Conservation (phyloP, 2,329 filamentous ascomycete species). For the Pseudogymnoascus sp. region DNA sequence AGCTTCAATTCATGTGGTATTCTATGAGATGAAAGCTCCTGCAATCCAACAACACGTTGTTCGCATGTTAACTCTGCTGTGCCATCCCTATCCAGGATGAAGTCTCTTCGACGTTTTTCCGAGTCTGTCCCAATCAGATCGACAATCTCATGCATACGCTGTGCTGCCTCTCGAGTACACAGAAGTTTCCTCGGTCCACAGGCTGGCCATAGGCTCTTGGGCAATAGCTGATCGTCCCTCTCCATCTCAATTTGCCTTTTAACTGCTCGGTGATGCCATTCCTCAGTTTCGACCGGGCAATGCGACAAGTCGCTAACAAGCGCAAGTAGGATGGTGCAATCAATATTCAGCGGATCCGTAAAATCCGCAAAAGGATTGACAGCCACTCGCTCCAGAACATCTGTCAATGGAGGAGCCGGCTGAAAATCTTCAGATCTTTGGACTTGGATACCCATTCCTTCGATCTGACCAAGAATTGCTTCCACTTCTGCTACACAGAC, state of each 20-base stretch:
- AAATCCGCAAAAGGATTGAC: conserved; percentile 32
- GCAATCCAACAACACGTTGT: conserved; percentile 29
- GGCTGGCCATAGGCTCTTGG: conserved; percentile 52
- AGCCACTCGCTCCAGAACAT: conserved; percentile 28
- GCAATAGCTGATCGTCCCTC: conserved; percentile 47
- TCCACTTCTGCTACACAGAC: conserved; percentile 46
- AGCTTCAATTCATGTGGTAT: conserved; percentile 47
- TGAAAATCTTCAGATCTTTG: conserved; percentile 24
- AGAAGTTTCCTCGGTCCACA: conserved; percentile 45
- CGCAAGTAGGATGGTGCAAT: conserved; percentile 58
- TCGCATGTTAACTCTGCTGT: conserved; percentile 19
- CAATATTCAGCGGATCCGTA: conserved; percentile 42
- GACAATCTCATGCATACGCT: conserved; percentile 56
- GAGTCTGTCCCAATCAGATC: conserved; percentile 49
- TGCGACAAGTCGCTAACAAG: conserved; percentile 54
- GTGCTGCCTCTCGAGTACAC: conserved; percentile 53
- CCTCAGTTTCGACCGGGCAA: conserved; percentile 25
- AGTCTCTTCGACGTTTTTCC: conserved; percentile 45
- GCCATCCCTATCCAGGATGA: conserved; percentile 40
- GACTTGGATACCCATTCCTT: conserved; percentile 35
- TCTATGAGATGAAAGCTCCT: conserved; percentile 42
- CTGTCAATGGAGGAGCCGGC: conserved; percentile 16
- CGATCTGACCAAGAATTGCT: conserved; percentile 45
- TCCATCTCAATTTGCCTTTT: conserved; percentile 52
- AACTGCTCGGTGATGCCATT: conserved; percentile 28